Evolutionary conservation across 2,329 filamentous ascomycete species (phyloP).

Genomic region (Delphinella strobiligena): DNA sequence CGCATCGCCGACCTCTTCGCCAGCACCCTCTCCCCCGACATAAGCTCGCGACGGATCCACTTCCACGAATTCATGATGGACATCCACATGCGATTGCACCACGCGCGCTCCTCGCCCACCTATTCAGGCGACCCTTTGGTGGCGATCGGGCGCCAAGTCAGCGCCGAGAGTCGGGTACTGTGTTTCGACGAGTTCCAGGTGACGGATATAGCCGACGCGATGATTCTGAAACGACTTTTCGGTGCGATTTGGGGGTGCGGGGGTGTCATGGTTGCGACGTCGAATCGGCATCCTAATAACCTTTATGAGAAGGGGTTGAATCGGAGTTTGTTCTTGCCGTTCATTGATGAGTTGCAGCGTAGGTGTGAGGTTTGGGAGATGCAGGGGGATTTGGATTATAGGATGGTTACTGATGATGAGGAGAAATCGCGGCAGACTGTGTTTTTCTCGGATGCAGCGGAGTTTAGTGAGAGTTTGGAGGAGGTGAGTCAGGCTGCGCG

Average conservation of each 20-base stretch:
- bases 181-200: conserved; percentile 75
- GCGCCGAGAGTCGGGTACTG: conserved; percentile 58
- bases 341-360: conserved; percentile 59
- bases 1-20: conserved; percentile 66
- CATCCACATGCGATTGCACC: conserved; percentile 43
- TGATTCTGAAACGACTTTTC: conserved; percentile 63
- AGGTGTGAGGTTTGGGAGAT: conserved; percentile 73
- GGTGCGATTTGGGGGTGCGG: conserved; percentile 66
- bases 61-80: conserved; percentile 77
- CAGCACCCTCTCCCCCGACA: conserved; percentile 46
- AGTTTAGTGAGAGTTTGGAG: conserved; percentile 8
- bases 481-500: conserved; percentile 1
- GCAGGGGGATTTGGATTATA: conserved; percentile 55
- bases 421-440: conserved; percentile 32
- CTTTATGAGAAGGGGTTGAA: conserved; percentile 27
- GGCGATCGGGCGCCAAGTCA: conserved; percentile 58
- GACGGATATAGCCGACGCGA: conserved; percentile 63
- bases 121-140: conserved; percentile 46
- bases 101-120: conserved; percentile 29
- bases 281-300: conserved; percentile 64
- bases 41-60: conserved; percentile 49
- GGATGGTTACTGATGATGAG: conserved; percentile 24
- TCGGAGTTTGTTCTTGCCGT: conserved; percentile 45
- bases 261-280: conserved; percentile 64
- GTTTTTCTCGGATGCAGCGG: conserved; percentile 11